Conservation (phyloP, 371 early-diverging fungal genomes). For the Haplosporangium sp. region DNA sequence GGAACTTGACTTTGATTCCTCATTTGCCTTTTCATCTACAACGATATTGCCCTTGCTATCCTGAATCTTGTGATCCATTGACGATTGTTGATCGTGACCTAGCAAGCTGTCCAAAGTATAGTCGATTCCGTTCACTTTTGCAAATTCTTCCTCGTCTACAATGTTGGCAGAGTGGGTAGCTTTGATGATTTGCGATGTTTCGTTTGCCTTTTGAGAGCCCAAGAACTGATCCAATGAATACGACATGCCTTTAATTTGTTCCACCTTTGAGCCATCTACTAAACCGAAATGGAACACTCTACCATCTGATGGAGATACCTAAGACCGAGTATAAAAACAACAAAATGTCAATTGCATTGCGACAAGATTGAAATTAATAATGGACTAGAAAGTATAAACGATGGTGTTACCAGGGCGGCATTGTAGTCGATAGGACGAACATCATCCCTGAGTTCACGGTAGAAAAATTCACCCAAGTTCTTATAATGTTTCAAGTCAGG, state of each 20-base stretch:
- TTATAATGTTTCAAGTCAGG: slow-evolving; percentile 82
- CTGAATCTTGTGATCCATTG: slow-evolving; percentile 49
- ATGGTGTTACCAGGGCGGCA: slow-evolving; percentile 69
- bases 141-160: slow-evolving; percentile 81
- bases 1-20: slow-evolving; percentile 19
- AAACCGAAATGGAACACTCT: slow-evolving; percentile 89
- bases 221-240: slow-evolving; percentile 90
- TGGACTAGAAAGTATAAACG: neutral
- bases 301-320: slow-evolving; percentile 93
- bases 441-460: slow-evolving; percentile 84
- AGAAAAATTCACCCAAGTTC: slow-evolving; percentile 92
- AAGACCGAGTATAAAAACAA: neutral
- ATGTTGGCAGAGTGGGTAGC: slow-evolving; percentile 63
- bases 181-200: slow-evolving; percentile 58
- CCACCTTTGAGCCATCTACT: slow-evolving; percentile 81
- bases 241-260: slow-evolving; percentile 94
- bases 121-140: slow-evolving; percentile 90
- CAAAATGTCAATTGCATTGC: neutral
- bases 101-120: slow-evolving; percentile 90
- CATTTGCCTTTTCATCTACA: slow-evolving; percentile 33
- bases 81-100: slow-evolving; percentile 60
- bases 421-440: slow-evolving; percentile 77
- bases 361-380: neutral
- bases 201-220: slow-evolving; percentile 65
- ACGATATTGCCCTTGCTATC: slow-evolving; percentile 49